A percentile compares a stretch with the other conserved stretches of the same genome.
phyloP scores from a whole-genome alignment of 2,329 filamentous ascomycete genomes.

The Neonectria sp. region DNA sequence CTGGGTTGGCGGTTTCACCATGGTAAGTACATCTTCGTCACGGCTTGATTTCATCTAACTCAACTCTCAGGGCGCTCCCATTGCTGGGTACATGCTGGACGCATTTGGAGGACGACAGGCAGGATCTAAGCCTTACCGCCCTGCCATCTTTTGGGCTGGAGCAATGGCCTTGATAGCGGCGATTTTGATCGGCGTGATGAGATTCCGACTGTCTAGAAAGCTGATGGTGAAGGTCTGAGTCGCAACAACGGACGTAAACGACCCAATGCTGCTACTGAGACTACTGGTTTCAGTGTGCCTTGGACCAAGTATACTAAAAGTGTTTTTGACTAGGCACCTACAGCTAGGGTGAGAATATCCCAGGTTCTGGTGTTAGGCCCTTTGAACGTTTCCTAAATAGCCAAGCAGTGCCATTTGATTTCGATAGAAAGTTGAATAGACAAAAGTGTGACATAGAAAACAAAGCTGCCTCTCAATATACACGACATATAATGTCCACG shows the following conservation, averaged over 20 bases:
- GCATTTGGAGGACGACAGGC: conserved; percentile 10
- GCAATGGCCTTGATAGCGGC: conserved; percentile 10
- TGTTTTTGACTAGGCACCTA: too few species aligned
- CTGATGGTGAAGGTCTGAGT: neutral
- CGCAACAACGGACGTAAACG: neutral
- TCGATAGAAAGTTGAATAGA: too few species aligned
- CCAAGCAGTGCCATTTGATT: too few species aligned
- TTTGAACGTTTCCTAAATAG: too few species aligned
- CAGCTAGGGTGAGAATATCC: too few species aligned
- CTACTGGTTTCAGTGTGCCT: neutral
- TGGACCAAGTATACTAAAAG: too few species aligned
- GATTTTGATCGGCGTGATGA: neutral
- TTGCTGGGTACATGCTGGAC: conserved; percentile 17
- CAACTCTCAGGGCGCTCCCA: neutral
- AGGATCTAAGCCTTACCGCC: conserved; percentile 5
- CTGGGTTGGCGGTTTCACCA: conserved; percentile 72
- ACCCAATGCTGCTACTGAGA: neutral
- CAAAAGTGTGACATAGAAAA: too few species aligned
- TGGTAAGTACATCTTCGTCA: conserved; percentile 52
- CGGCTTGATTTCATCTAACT: conserved; percentile 30
- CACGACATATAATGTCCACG: too few species aligned
- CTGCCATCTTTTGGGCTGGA: conserved; percentile 10
- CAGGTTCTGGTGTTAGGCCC: too few species aligned
- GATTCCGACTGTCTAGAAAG: neutral
- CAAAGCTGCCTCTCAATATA: too few species aligned